Percentiles rank a stretch among this genome's conserved stretches.
These are phyloP conservation scores for Cyclanthera cordifolia DNA, from an alignment of 306 rosid species.

Conservation along the genomic window DNA sequence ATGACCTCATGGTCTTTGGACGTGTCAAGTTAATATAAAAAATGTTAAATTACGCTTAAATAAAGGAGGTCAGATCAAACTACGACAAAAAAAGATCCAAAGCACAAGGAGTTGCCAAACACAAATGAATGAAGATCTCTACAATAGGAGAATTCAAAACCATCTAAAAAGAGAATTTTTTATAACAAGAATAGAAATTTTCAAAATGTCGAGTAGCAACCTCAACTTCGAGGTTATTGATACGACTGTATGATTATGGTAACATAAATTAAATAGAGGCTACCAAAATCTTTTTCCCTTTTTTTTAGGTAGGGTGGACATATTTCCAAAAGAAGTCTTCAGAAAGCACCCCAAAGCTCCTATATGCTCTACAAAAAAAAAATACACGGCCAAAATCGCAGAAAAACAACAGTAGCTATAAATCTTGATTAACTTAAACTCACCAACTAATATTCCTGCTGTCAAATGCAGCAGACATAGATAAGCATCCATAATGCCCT, in stretches of 20 bases:
- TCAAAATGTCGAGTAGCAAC: neutral
- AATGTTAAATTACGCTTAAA: neutral
- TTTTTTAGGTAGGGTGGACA: neutral
- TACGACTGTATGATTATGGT: neutral
- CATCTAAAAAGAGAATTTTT: neutral
- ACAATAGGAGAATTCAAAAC: neutral
- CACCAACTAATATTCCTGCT: constrained; percentile 95
- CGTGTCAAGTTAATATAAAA: too few relatives aligned
- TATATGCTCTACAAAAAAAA: neutral
- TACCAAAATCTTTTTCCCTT: neutral
- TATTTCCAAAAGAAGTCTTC: neutral
- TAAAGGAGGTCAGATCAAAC: neutral
- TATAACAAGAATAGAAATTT: neutral
- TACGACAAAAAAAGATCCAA: neutral
- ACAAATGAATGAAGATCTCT: neutral
- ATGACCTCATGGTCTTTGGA: too few relatives aligned
- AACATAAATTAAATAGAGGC: neutral
- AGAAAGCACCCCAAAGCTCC: neutral
- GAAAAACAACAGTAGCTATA: neutral
- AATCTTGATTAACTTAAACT: constrained; percentile 7
- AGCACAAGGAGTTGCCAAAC: neutral
- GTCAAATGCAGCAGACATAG: constrained; percentile 93
- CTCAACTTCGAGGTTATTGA: neutral
- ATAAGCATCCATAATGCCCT: constrained; percentile 97
- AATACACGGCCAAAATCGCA: neutral